Evolutionary conservation across 495 filamentous ascomycete genomes (phyloP), one percentile per base, ranked within the genome.

Genomic region (Elaphomyces granulatus): DNA sequence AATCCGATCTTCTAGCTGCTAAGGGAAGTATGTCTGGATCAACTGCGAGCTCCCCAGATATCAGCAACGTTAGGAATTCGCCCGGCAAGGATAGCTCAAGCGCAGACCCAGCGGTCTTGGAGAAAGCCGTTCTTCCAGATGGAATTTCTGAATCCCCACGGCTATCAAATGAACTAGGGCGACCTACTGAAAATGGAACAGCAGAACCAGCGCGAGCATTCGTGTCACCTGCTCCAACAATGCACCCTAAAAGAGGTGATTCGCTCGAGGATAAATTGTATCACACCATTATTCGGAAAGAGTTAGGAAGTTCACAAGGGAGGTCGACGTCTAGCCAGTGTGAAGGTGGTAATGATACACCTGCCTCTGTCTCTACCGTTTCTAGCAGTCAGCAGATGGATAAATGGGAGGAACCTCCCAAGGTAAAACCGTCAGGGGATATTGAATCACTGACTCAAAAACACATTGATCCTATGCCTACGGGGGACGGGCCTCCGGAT

Each of bases 161-260:
- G 18, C 30, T 10, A 19, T 36, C 20, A 15, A 17, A 28, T 17
- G 32, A 36, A 16, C 32, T 16, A 7, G 23, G 33, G 7, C 37
- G 37, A 15, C n/a, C n/a, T n/a, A n/a, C n/a, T n/a, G n/a, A n/a
- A n/a, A n/a, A n/a, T n/a, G n/a, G n/a, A n/a, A n/a, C n/a, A n/a
- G 26, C 19, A 3, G 40, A 42, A n/a, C 10, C 61, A 1, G 32
- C 50, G 6, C 50, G 54, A 20, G 54, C 61, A 4, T 52, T 61
- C n/a, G 32, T 51, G 10, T 53, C 51, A 2, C n/a, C n/a, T n/a
- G 43, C 47, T 18, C 38, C 15, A 21, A 36, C 38, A 10, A 38
- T 63, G 37, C 53, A 59, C 15, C 75, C 75, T 8, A 66, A 70
- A 40, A 68, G 75, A 14, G 74, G 70, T 1, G 75, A 80, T 48